These are phyloP conservation scores for Ascochyta lentis DNA, from an alignment of 2,329 filamentous ascomycete species.

Conservation along the genomic window DNA sequence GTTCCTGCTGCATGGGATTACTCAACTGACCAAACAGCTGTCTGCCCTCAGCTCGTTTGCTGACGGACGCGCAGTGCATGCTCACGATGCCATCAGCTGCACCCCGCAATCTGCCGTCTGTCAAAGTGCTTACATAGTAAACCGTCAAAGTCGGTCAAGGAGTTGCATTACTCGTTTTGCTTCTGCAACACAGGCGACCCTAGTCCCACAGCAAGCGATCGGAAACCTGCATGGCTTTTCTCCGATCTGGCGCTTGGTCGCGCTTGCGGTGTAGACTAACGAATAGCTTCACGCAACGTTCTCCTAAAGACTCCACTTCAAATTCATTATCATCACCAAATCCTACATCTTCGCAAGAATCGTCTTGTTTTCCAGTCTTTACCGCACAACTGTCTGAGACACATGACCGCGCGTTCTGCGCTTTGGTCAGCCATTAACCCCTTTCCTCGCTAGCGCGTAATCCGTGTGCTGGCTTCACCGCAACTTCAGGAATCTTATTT, in stretches of 20 bases:
- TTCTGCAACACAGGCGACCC: slow-evolving; percentile 4
- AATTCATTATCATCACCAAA: neutral
- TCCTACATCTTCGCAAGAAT: slow-evolving; percentile 9
- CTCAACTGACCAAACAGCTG: slow-evolving; percentile 9
- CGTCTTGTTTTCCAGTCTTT: slow-evolving; percentile 7
- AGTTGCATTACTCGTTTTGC: slow-evolving; percentile 8
- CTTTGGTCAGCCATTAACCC: slow-evolving; percentile 43
- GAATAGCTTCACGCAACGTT: slow-evolving; percentile 19
- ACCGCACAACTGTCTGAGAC: slow-evolving; percentile 30
- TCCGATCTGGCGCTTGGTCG: slow-evolving; percentile 19
- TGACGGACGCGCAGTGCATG: slow-evolving; percentile 16
- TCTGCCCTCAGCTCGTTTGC: slow-evolving; percentile 11
- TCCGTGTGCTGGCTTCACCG: slow-evolving; percentile 48
- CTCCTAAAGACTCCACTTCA: slow-evolving; percentile 15
- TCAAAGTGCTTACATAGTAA: neutral
- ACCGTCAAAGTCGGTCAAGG: slow-evolving; percentile 16
- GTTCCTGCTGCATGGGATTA: neutral
- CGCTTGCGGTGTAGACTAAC: slow-evolving; percentile 19
- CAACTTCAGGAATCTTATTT: slow-evolving; percentile 44
- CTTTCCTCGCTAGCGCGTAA: slow-evolving; percentile 35
- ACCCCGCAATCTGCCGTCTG: slow-evolving; percentile 14
- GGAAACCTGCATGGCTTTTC: slow-evolving; percentile 14
- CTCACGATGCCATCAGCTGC: slow-evolving; percentile 18
- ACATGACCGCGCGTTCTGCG: slow-evolving; percentile 41
- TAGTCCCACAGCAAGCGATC: slow-evolving; percentile 12